Evolutionary conservation across 805 yeast species (phyloP), one percentile per base, ranked within the genome.

Genomic region (Zygoascus ofunaensis): DNA sequence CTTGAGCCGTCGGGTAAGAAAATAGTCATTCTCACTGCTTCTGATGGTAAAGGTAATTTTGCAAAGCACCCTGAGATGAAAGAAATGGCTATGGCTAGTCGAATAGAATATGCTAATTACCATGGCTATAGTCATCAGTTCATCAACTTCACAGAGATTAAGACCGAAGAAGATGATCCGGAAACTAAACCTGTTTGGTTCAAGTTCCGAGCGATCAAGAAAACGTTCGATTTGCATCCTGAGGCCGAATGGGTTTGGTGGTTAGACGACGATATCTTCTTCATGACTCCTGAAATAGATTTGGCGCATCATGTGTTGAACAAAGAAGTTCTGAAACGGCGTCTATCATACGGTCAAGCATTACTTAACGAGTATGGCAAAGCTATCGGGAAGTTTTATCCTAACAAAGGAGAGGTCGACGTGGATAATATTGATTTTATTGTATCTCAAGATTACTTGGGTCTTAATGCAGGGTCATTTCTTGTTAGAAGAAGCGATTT

Each of bases 161-260:
- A 17, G 12, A 38, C 18, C 4, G 37, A 36, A 5, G 54, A 48
- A 10, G 28, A 42, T 2, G 36, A 38, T n/a, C n/a, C n/a, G 5
- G 23, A 41, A 4, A 34, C 40, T 10, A 48, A 43, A 30, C 45
- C 52, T 17, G 59, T 47, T 18, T 63, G 67, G 66, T 50, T 47
- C 37, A 63, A 63, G 38, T 44, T 63, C 19, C 58, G 60, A 12
- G 62, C 65, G 17, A 55, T 63, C 20, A 49, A 49, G 37, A 58
- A 62, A 8, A 54, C 60, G 3, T 59, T 57, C 26, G 51, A 51
- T 12, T 37, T 34, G 17, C 43, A 58, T 39, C 63, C 65, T 2
- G 55, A 60, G 2, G 62, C 56, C 14, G 63, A 63, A 41, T 63
- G 67, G 67, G 48, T 63, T 30, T 61, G 64, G 63, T 62, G 64